Evolutionary conservation across 1,284 basidiomycete species (phyloP), one percentile per base, ranked within the genome.

Genomic region (Rhodotorula glutinis): DNA sequence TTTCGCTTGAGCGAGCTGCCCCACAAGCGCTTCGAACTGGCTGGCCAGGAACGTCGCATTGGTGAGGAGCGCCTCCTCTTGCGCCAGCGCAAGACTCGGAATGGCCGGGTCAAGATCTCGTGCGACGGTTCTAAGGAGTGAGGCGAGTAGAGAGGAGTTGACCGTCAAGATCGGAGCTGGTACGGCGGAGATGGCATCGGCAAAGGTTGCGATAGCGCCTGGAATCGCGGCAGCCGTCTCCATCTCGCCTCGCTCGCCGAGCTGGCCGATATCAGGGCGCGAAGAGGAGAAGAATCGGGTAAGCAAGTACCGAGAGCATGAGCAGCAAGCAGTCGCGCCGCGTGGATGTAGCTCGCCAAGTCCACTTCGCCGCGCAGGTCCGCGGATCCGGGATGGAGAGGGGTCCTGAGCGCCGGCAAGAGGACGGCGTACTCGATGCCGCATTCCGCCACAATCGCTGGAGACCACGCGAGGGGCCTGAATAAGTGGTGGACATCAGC

Each of bases 11-110:
- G 49, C 30, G 9, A 56, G 57, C 2, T 57, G 16, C n/a, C 55
- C 14, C 1, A 23, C n/a, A 25, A 63, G 62, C n/a, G 41, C 21
- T 13, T 4, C 13, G 17, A 63, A n/a, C 16, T 57, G 30, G 1
- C 7, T 2, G 7, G 55, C 23, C 27, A 63, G 55, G 55, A 43
- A 63, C 0, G 62, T 57, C 49, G 55, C 19, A 41, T 63, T 63
- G 23, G 40, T 57, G 17, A 63, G 30, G 41, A 63, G 40, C 1
- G 62, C 41, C 16, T 57, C 55, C 8, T 52, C 33, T 33, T 63
- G 55, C 2, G 41, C 29, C 0, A 25, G 30, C 11, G 41, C 23
- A 41, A 63, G 56, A 10, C 49, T 4, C 16, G 55, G 41, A 3
- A 57, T 25, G n/a, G 30, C n/a, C 4, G 62, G 62, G 8, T 49